Conservation (phyloP, 129 eudicot species). For the Pulicaria dysenterica region DNA sequence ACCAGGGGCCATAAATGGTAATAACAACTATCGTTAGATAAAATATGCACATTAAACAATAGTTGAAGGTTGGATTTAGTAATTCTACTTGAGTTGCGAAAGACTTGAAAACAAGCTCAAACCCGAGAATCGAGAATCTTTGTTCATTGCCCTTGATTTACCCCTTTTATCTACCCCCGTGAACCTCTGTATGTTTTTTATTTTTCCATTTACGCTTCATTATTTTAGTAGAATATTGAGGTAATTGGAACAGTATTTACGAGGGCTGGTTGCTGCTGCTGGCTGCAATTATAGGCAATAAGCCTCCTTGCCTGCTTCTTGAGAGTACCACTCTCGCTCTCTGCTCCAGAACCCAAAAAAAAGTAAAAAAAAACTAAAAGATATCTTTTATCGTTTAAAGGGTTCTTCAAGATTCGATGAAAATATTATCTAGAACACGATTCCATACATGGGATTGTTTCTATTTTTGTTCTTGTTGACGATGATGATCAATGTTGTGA, state of each 20-base stretch:
- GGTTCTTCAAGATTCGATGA: slow-evolving; percentile 40
- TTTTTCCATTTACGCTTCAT: neutral
- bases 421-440: slow-evolving; percentile 27
- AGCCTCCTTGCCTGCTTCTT: slow-evolving; percentile 24
- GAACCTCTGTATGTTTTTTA: slow-evolving; percentile 7
- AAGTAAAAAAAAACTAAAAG: neutral
- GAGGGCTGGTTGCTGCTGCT: slow-evolving; percentile 27
- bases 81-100: slow-evolving; percentile 4
- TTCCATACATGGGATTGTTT: slow-evolving; percentile 14
- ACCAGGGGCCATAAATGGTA: neutral
- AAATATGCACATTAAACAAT: neutral
- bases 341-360: slow-evolving; percentile 34
- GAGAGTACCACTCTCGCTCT: slow-evolving; percentile 29
- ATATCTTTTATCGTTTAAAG: slow-evolving; percentile 21
- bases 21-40: neutral
- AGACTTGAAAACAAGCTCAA: neutral
- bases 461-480: slow-evolving; percentile 25
- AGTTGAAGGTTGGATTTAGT: slow-evolving; percentile 15
- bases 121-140: slow-evolving; percentile 18
- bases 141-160: slow-evolving; percentile 15
- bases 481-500: slow-evolving; percentile 35
- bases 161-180: slow-evolving; percentile 8
- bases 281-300: slow-evolving; percentile 28
- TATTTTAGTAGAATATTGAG: slow-evolving; percentile 30
- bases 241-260: slow-evolving; percentile 14